Percentiles rank a stretch among this genome's conserved stretches.
Conservation (phyloP, 1,284 basidiomycete genomes). For the Vanrija humicola region DNA sequence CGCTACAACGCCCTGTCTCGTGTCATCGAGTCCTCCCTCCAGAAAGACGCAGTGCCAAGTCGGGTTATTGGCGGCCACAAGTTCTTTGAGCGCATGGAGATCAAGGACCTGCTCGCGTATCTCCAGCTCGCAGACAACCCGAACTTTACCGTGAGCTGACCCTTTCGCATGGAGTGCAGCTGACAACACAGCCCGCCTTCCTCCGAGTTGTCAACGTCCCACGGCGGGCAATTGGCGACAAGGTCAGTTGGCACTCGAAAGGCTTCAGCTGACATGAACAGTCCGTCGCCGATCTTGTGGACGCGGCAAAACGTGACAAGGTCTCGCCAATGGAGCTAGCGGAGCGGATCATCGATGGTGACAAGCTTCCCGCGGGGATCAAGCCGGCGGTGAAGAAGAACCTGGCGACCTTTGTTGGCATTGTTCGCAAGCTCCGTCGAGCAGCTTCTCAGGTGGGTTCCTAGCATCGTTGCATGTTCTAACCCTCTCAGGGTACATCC, state of each 20-base stretch:
- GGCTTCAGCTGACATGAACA: conserved; percentile 33
- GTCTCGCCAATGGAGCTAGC: conserved; percentile 61
- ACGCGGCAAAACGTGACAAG: conserved; percentile 56
- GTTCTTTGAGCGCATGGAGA: conserved; percentile 81
- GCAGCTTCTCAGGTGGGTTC: conserved; percentile 57
- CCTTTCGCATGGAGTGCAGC: not conserved
- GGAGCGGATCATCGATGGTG: conserved; percentile 60
- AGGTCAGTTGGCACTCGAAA: conserved; percentile 52
- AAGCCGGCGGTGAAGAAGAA: conserved; percentile 65
- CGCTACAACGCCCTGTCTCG: conserved; percentile 81
- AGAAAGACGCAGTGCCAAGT: conserved; percentile 72
- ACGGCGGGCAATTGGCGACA: conserved; percentile 72
- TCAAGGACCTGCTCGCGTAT: conserved; percentile 86
- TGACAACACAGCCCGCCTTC: conserved; percentile 59
- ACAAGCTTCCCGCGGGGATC: conserved; percentile 56
- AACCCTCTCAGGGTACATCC: conserved; percentile 53
- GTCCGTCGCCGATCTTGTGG: conserved; percentile 61
- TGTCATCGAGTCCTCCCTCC: conserved; percentile 69
- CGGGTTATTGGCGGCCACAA: conserved; percentile 75
- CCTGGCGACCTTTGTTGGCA: conserved; percentile 59
- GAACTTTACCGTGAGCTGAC: conserved; percentile 53
- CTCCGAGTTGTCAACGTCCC: conserved; percentile 74
- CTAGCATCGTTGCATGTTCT: not conserved
- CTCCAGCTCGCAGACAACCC: conserved; percentile 81
- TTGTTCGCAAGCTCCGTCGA: conserved; percentile 57